Percentiles rank a stretch among this genome's conserved stretches.
These are phyloP conservation scores for Eucalyptus coolabah DNA, from an alignment of 345 rosid species.

Conservation along the genomic window DNA sequence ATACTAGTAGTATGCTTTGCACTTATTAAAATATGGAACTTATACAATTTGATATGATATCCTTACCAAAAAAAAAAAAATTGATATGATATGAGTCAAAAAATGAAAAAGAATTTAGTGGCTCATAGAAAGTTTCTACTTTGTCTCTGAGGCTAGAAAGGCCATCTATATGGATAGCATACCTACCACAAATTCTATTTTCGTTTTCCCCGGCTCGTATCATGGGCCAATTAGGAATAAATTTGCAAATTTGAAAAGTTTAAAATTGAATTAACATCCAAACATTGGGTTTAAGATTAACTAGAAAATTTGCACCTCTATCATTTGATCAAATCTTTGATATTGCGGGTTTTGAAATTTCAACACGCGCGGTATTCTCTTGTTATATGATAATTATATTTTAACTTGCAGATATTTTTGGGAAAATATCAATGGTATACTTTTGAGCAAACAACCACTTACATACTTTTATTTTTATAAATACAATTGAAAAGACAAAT, in stretches of 20 bases:
- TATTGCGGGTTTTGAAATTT: too few species aligned
- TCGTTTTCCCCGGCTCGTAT: accelerated
- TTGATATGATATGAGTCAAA: too few species aligned
- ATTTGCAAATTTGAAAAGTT: neutral
- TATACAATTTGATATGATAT: too few species aligned
- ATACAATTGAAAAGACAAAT: neutral
- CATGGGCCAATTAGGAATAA: too few species aligned
- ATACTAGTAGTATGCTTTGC: too few species aligned
- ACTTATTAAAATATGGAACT: too few species aligned
- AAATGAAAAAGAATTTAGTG: too few species aligned
- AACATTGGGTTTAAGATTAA: neutral
- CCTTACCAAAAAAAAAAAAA: too few species aligned
- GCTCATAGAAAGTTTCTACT: too few species aligned
- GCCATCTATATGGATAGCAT: accelerated
- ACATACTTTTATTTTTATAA: neutral
- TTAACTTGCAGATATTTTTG: neutral
- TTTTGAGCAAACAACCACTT: neutral
- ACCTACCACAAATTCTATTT: too few species aligned
- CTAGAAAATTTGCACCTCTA: neutral
- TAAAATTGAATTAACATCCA: neutral
- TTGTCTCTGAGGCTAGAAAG: too few species aligned
- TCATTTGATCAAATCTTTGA: neutral
- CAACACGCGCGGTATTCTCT: neutral
- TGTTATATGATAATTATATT: neutral
- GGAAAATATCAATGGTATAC: neutral